These are phyloP conservation scores for Volvox carteri DNA, from an alignment of 163 green algal genomes.

Conservation along the genomic window DNA sequence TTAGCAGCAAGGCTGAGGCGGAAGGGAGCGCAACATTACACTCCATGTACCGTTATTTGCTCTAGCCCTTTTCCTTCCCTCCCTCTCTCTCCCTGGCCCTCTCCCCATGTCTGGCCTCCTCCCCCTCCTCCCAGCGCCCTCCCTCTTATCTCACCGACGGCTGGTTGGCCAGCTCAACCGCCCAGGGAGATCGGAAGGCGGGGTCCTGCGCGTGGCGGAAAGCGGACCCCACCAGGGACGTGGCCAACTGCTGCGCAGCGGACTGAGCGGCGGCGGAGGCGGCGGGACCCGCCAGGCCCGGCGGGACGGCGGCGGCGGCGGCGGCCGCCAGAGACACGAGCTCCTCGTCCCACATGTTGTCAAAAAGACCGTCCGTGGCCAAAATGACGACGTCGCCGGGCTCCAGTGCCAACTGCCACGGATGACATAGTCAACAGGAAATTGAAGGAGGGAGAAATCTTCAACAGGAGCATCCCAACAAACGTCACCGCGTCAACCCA, in stretches of 20 bases:
- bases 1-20: background rate
- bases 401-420: conserved; percentile 73
- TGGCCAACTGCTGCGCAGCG: conserved; percentile 48
- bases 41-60: no score
- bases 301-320: background rate
- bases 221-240: conserved; percentile 31
- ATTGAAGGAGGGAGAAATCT: background rate
- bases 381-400: conserved; percentile 92
- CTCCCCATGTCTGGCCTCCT: background rate
- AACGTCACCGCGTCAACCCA: background rate
- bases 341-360: conserved; percentile 94
- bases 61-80: background rate
- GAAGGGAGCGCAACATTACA: no score
- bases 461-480: background rate
- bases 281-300: conserved; percentile 36
- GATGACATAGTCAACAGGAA: background rate
- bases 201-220: conserved; percentile 44
- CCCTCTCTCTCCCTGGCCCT: background rate
- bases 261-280: background rate
- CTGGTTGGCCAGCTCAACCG: conserved; percentile 70
- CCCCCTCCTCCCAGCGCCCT: background rate
- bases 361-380: conserved; percentile 96
- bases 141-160: conserved; percentile 2
- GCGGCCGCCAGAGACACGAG: conserved; percentile 56
- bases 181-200: conserved; percentile 64